Evolutionary conservation across 2,329 filamentous ascomycete genomes (phyloP), one percentile per base, ranked within the genome.

Genomic region (Fonsecaea nubica): DNA sequence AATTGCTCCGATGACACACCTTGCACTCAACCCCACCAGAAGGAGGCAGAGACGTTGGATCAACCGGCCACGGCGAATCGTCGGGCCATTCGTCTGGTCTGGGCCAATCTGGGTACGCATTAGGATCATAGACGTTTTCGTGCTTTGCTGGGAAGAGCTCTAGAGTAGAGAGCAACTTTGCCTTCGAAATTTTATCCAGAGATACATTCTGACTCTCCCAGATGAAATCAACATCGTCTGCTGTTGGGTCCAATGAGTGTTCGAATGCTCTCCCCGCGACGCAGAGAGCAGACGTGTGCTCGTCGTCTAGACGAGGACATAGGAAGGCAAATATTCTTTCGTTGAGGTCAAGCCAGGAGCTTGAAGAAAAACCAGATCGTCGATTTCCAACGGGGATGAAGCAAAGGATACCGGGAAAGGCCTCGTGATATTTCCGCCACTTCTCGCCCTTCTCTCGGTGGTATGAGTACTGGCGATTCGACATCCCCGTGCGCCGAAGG

Each of bases 381-480:
- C 18, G 40, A 8, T 15, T 45, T 10, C 18, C 15, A 45, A 45
- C n/a, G n/a, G 15, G 40, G 40, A 45, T n/a, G 8, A 56, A 56
- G 30, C 12, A 2, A 13, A 56, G 53, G n/a, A 56, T 56, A 35
- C 53, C 53, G 2, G 53, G 53, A 56, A 56, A 56, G 30, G 36
- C n/a, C n/a, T 56, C 12, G 30, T 10, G 36, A 32, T 35, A 56
- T 18, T n/a, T 30, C 21, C 53, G 53, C 53, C 30, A 56, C 53
- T 35, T 56, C 53, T 7, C 30, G 21, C 53, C 53, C n/a, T 32
- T 30, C 9, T 56, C 53, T 35, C 53, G 53, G 36, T 56, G 53
- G 30, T 56, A 8, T 3, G 9, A 8, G 25, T 4, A 56, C 25
- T 56, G 30, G n/a, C 53, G 25, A 15, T 6, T 4, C 15, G n/a